Conservation (phyloP, 176 grass and related monocot genomes). For the Coix lacrymajobi region DNA sequence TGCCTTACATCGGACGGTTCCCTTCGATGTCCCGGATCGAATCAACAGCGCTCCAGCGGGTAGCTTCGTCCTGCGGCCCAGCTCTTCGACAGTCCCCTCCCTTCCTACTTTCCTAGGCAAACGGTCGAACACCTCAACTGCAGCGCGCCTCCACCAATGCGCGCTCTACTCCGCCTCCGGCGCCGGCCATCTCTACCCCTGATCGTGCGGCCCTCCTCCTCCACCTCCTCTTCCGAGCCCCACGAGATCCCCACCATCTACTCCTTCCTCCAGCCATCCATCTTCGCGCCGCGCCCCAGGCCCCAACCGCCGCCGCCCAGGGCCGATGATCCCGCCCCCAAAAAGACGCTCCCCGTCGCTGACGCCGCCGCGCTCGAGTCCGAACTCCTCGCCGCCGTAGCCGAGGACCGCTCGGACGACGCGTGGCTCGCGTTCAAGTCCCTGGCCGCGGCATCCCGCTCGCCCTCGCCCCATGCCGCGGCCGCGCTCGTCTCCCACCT, state of each 20-base stretch:
- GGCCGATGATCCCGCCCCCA: background rate
- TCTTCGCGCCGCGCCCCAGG: conserved; percentile 59
- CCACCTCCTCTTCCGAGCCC: background rate
- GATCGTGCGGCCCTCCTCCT: background rate
- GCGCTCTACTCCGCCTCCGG: conserved; percentile 30
- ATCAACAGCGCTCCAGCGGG: background rate
- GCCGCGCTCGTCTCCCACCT: conserved; percentile 73
- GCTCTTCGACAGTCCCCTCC: background rate
- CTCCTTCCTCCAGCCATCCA: conserved; percentile 87
- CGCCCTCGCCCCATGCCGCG: conserved; percentile 53
- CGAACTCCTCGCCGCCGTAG: conserved; percentile 44
- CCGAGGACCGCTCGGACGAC: conserved; percentile 43
- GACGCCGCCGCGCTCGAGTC: conserved; percentile 47
- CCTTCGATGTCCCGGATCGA: no score
- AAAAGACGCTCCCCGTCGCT: conserved; percentile 1
- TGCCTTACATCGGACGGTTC: no score
- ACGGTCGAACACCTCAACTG: conserved; percentile 32
- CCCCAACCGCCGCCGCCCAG: conserved; percentile 26
- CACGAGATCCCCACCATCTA: conserved; percentile 71
- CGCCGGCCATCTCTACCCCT: background rate
- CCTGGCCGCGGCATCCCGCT: conserved; percentile 46
- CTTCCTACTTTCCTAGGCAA: background rate
- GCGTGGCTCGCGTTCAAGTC: conserved; percentile 89
- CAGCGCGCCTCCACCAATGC: conserved; percentile 29
- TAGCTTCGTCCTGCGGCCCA: background rate